Conservation (phyloP, 129 eudicot genomes). For the Logfia minima region DNA sequence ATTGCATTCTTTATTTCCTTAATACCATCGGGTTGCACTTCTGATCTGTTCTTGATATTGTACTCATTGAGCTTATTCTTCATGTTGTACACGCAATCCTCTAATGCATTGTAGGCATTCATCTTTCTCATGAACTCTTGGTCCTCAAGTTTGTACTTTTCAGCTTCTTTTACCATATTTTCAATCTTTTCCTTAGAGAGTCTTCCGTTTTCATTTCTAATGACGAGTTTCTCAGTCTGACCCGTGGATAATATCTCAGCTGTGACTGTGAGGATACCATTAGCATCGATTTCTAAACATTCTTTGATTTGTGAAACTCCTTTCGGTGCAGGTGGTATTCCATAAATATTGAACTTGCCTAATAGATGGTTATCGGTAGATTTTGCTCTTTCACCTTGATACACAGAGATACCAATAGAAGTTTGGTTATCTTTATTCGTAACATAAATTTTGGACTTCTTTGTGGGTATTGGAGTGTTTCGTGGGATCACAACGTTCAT, state of each 20-base stretch:
- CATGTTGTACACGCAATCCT: constrained; percentile 17
- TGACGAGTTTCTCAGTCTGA: constrained; percentile 10
- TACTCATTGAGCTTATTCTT: constrained; percentile 4
- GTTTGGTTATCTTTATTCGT: background rate
- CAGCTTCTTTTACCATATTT: constrained; percentile 22
- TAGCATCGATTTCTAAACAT: constrained; percentile 17
- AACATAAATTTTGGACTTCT: background rate
- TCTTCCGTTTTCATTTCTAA: constrained; percentile 10
- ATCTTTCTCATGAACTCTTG: constrained; percentile 9
- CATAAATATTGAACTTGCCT: constrained; percentile 1
- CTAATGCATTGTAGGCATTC: constrained; percentile 16
- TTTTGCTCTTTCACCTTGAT: constrained; percentile 23
- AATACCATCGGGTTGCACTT: background rate
- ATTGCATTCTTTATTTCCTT: background rate
- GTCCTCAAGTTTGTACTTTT: constrained; percentile 13
- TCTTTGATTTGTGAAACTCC: constrained; percentile 10
- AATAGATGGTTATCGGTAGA: constrained; percentile 9
- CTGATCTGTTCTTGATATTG: background rate
- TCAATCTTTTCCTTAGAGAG: constrained; percentile 23
- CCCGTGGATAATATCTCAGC: constrained; percentile 12
- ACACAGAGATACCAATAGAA: background rate
- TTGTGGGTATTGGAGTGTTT: no score
- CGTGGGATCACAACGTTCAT: no score
- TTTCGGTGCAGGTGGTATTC: constrained; percentile 21
- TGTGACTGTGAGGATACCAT: constrained; percentile 27